Evolutionary conservation across 2,329 filamentous ascomycete species (phyloP).

Genomic region (Penicillium expansum): DNA sequence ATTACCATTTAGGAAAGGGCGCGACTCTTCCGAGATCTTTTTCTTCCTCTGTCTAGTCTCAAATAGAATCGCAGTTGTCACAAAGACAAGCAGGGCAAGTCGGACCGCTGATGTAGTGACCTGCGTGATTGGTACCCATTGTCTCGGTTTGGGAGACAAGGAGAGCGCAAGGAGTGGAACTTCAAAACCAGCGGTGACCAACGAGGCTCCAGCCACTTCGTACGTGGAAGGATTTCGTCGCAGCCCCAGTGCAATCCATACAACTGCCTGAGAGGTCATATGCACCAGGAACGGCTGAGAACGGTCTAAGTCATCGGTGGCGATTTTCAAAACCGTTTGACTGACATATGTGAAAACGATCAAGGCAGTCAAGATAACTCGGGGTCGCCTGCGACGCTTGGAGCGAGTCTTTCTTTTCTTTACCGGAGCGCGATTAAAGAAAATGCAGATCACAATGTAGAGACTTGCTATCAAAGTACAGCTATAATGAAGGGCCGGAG

Average conservation of each 20-base stretch:
- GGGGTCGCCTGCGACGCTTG: background rate
- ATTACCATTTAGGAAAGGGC: constrained; percentile 5
- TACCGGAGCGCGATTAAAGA: background rate
- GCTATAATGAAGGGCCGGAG: constrained; percentile 3
- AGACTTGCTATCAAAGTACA: constrained; percentile 5
- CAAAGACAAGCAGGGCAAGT: background rate
- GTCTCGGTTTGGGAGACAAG: constrained; percentile 1
- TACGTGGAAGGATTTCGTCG: constrained; percentile 1
- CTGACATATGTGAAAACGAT: constrained; percentile 6
- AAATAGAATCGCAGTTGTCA: background rate
- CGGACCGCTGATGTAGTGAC: background rate
- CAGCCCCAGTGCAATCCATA: constrained; percentile 6
- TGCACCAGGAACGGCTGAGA: constrained; percentile 10
- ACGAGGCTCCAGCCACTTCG: constrained; percentile 3
- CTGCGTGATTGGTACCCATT: constrained; percentile 9
- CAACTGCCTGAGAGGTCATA: constrained; percentile 8
- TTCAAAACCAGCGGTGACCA: constrained; percentile 12
- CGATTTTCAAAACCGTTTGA: constrained; percentile 1
- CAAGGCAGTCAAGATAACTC: background rate
- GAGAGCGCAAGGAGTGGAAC: constrained; percentile 11
- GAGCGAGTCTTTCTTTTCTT: constrained; percentile 6
- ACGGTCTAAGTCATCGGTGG: constrained; percentile 6
- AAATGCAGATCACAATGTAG: background rate
- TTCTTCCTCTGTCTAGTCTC: constrained; percentile 1
- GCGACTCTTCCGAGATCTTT: constrained; percentile 1